Percentiles rank a stretch among this genome's conserved stretches.
These are phyloP conservation scores for Fomes fomentarius DNA, from an alignment of 1,284 basidiomycete species.

Conservation along the genomic window DNA sequence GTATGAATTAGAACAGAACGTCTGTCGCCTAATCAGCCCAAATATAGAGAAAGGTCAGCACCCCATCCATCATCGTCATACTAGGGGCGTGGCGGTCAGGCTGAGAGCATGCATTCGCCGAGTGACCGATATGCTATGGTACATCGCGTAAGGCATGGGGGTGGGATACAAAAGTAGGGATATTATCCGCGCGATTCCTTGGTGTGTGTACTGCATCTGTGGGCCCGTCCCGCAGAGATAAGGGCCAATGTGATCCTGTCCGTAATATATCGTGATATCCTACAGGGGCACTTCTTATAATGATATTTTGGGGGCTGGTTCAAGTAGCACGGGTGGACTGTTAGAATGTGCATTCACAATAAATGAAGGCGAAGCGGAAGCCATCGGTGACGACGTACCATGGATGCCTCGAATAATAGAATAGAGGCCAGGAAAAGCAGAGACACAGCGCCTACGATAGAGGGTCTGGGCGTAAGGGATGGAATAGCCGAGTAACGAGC, in stretches of 20 bases:
- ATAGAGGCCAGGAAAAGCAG: background rate
- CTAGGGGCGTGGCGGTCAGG: background rate
- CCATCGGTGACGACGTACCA: background rate
- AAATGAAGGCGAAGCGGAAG: background rate
- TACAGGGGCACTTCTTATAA: slow-evolving; percentile 12
- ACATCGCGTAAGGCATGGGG: background rate
- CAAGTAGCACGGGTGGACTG: background rate
- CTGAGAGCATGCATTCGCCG: background rate
- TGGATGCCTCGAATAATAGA: background rate
- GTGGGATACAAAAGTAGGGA: background rate
- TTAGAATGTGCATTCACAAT: background rate
- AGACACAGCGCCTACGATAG: no score
- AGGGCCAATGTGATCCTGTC: background rate
- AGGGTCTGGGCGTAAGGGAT: no score
- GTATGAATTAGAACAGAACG: background rate
- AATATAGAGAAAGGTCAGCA: background rate
- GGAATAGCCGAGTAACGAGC: no score
- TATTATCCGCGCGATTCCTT: background rate
- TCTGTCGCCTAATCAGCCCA: background rate
- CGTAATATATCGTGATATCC: slow-evolving; percentile 1
- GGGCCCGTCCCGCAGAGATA: background rate
- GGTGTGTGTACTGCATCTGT: background rate
- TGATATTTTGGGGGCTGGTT: slow-evolving; percentile 10
- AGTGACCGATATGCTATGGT: background rate
- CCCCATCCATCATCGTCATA: slow-evolving; percentile 6